phyloP scores from a whole-genome alignment of 2,329 filamentous ascomycete species.

The Ceratocystis lukuohia region DNA sequence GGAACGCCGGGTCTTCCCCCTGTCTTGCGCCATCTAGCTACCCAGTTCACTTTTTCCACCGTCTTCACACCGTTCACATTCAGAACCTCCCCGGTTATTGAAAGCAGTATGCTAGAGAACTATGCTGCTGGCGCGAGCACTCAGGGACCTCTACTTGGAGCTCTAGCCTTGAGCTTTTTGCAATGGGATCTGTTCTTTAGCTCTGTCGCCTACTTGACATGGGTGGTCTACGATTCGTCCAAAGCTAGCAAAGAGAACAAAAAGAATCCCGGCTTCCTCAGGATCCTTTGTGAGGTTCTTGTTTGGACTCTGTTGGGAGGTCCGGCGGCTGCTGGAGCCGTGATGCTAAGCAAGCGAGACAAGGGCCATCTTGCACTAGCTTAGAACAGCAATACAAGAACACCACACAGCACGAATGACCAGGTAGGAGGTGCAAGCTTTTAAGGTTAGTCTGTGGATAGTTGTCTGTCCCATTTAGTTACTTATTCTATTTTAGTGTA shows the following conservation, averaged over 20 bases:
- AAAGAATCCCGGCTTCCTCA: background rate
- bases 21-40: background rate
- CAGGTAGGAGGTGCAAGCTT: no score
- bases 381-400: background rate
- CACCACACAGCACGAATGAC: background rate
- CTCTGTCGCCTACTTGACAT: background rate
- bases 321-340: conserved; percentile 7
- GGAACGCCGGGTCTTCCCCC: background rate
- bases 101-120: background rate
- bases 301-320: conserved; percentile 1
- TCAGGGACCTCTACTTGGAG: background rate
- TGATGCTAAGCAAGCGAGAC: conserved; percentile 2
- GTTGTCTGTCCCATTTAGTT: background rate
- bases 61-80: conserved; percentile 7
- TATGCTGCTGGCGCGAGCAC: background rate
- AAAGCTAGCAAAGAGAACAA: background rate
- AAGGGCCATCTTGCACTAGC: background rate
- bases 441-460: no score
- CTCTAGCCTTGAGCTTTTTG: conserved; percentile 3
- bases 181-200: conserved; percentile 9
- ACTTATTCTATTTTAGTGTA: background rate
- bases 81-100: background rate
- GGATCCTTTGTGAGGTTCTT: background rate
- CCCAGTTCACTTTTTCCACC: background rate
- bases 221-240: conserved; percentile 2